Base-by-base conservation (phyloP, 805 yeast genomes). In the Huiozyma naganishii region DNA sequence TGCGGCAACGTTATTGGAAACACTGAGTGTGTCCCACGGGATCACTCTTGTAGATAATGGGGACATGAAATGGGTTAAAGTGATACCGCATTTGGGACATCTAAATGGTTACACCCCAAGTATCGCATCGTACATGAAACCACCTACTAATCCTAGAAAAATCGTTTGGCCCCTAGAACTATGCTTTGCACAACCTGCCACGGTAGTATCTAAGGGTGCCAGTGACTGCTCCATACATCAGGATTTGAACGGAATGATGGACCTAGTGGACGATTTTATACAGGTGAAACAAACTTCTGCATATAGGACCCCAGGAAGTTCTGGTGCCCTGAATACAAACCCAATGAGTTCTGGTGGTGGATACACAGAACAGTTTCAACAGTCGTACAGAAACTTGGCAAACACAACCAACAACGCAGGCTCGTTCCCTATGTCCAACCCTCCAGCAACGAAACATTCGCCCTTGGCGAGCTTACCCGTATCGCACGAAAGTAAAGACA, bases 101-200 rank as follows among this genome's bases (percentile, higher is more conserved):
- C 66, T 82, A 48, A 81, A 80, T 58, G 83, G 82, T 23, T 72
- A 77, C 50, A 77, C 89, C 0, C 79, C 88, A 0, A 68, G 68
- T 8, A 71, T 83, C 2, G 67, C 87, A 9, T 67, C 69, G 27
- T 83, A 74, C 57, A 66, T 79, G 39, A 11, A 11, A 41, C 66
- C 71, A 0, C 77, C 76, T 3, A 69, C 67, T 29, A 27, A 29
- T 30, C 39, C 33, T 1, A 79, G 79, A 52, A 76, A 69, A 44
- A 73, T 83, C 1, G 61, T 77, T 37, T 84, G 94, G 94, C 94
- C 94, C 0, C 62, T 80, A 52, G 75, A 73, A 39, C 62, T 83
- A 17, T 80, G 89, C 52, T 67, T 75, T 45, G 65, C 76, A 5
- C 92, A 83, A 54, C 64, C 70, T 43, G 9, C 33, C 4, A 30